These are phyloP conservation scores for Hygrocybe punicea DNA, from an alignment of 768 basidiomycete genomes.

Conservation along the genomic window DNA sequence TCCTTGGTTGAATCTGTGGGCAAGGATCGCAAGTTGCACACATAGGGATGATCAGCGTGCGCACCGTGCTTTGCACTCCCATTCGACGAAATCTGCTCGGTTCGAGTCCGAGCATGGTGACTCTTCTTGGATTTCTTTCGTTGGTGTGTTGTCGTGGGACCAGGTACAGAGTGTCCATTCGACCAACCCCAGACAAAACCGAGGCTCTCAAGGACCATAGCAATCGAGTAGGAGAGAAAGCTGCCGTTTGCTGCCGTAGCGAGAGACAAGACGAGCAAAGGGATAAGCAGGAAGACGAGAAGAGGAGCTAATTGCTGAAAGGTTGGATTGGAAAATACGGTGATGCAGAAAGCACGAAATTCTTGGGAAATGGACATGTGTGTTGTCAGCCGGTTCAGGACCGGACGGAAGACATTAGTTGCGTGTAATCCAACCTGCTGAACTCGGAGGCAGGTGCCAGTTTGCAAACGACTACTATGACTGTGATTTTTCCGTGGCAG, in stretches of 20 bases:
- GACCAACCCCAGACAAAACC: slow-evolving; percentile 66
- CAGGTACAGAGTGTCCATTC: slow-evolving; percentile 8
- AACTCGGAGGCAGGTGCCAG: not conserved
- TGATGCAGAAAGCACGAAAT: slow-evolving; percentile 38
- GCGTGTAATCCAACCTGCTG: not conserved
- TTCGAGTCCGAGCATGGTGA: slow-evolving; percentile 45
- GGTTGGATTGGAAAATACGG: slow-evolving; percentile 38
- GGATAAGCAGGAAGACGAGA: slow-evolving; percentile 51
- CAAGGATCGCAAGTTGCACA: not conserved
- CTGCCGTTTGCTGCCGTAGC: slow-evolving; percentile 27
- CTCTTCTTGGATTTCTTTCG: slow-evolving; percentile 51
- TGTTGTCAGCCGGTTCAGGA: slow-evolving; percentile 6
- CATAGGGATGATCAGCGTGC: slow-evolving; percentile 3
- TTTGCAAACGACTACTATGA: no score
- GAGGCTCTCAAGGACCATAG: slow-evolving; percentile 59
- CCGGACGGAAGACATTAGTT: not conserved
- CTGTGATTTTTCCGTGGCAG: no score
- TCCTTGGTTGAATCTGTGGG: slow-evolving; percentile 16
- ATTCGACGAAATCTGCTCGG: slow-evolving; percentile 54
- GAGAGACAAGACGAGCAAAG: slow-evolving; percentile 45
- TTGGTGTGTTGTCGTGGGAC: slow-evolving; percentile 3
- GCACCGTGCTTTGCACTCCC: slow-evolving; percentile 29
- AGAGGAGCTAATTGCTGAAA: slow-evolving; percentile 60
- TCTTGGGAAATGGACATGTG: slow-evolving; percentile 48
- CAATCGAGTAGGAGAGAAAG: slow-evolving; percentile 27